Conservation (phyloP, 192 early-diverging fungal species). For the Gamsiella multidivaricata region DNA sequence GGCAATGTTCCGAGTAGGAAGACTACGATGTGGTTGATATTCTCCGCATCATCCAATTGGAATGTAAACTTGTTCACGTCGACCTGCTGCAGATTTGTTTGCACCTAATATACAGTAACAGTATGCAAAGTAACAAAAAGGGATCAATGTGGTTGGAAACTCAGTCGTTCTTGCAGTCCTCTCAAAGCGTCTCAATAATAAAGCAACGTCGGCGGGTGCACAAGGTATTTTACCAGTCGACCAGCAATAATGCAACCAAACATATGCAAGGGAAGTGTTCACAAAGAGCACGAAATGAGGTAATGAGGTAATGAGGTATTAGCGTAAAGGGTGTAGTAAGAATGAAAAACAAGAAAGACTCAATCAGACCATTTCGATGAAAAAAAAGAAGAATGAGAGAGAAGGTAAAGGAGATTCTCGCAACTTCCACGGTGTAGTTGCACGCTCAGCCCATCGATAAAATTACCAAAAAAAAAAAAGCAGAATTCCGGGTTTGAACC, state of each 20-base stretch:
- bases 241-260: constrained; percentile 95
- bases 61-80: constrained; percentile 91
- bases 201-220: too few species aligned
- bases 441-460: too few species aligned
- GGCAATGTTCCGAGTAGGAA: constrained; percentile 88
- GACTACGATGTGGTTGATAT: constrained; percentile 95
- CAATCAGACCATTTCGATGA: not conserved
- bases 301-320: not conserved
- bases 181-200: too few species aligned
- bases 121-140: not conserved
- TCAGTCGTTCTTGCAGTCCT: not conserved
- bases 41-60: constrained; percentile 84
- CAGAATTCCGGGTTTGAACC: constrained; percentile 72
- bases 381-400: constrained; percentile 10
- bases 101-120: constrained; percentile 66
- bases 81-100: constrained; percentile 92
- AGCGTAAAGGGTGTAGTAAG: not conserved
- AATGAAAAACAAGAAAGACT: not conserved
- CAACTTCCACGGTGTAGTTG: constrained; percentile 5
- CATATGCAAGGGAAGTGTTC: too few species aligned
- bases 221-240: constrained; percentile 67
- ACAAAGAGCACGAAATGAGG: not conserved
- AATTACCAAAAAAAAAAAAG: constrained; percentile 35
- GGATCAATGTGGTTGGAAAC: not conserved
- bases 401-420: constrained; percentile 11